Evolutionary conservation across 768 basidiomycete genomes (phyloP), one percentile per base, ranked within the genome.

Genomic region (Xerocomus spinulosus): DNA sequence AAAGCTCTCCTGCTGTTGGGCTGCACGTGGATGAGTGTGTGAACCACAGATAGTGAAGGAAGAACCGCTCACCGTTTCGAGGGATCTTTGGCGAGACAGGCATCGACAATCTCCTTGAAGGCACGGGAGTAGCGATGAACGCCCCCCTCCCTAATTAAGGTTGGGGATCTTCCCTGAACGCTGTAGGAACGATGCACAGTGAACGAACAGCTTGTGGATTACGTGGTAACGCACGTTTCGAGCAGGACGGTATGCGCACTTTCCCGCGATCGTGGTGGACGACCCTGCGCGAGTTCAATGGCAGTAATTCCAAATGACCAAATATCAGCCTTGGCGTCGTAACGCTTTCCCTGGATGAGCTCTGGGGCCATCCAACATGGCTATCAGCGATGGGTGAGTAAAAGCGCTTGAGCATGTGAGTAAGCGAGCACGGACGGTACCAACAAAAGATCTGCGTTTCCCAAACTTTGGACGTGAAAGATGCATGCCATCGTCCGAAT

Each of bases 351-450:
- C 55, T 86, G 78, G 39, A 97, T 88, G 20, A 96, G 78, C 58
- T 97, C 94, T 2, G 94, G 94, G 0, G 94, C 91, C 93, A 96
- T 97, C 91, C 91, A 96, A 63, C 88, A 91, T 1, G 94, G 94
- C 81, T 83, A 48, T 29, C 40, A 32, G 41, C 40, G 25, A 24
- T 17, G 15, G 20, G 17, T 47, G 37, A 53, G 42, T 55, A 32
- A 41, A 46, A 3, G 3, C 34, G 42, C 12, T 9, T 32, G 41
- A 32, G 15, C 4, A 32, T 6, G 25, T 9, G 28, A 18, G 33
- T 29, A 42, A 52, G 37, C 4, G 25, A 39, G 23, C 10, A 67
- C 81, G 42, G 49, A 87, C 85, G 21, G 93, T 96, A 41, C 94
- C 94, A 13, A 96, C 94, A 60, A 96, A 96, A 9, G 86, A 89